These are phyloP conservation scores for Trichothecium sympodiale DNA, from an alignment of 2,329 filamentous ascomycete genomes.

Conservation along the genomic window DNA sequence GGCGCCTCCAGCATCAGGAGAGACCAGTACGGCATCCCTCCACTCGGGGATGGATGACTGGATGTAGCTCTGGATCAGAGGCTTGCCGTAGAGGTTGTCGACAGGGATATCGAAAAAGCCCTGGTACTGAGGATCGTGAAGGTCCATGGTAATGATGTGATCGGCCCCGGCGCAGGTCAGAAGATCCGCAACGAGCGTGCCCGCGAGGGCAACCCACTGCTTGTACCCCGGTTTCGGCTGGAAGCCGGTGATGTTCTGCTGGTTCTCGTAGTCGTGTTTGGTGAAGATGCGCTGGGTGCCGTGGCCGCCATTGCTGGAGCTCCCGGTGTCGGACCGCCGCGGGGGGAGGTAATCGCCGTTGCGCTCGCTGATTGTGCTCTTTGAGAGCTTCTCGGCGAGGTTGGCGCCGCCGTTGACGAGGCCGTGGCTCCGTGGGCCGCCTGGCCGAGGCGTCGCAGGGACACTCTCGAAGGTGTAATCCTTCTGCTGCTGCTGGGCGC, in stretches of 20 bases:
- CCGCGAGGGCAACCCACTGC: constrained; percentile 96
- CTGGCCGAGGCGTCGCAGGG: constrained; percentile 72
- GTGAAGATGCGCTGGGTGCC: constrained; percentile 41
- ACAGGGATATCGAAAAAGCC: constrained; percentile 98
- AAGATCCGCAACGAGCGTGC: constrained; percentile 86
- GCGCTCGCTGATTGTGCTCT: constrained; percentile 42
- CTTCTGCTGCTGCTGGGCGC: constrained; percentile 22
- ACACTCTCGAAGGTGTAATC: constrained; percentile 88
- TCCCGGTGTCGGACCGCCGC: constrained; percentile 21
- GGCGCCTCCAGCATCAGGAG: constrained; percentile 89
- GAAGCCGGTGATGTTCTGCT: constrained; percentile 43
- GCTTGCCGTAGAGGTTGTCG: constrained; percentile 87
- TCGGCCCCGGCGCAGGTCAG: constrained; percentile 92
- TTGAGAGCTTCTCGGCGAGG: constrained; percentile 63
- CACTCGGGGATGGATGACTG: constrained; percentile 76
- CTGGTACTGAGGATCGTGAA: constrained; percentile 94
- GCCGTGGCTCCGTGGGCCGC: constrained; percentile 53
- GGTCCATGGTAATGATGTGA: constrained; percentile 95
- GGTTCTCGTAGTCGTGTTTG: constrained; percentile 55
- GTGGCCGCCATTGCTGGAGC: constrained; percentile 19
- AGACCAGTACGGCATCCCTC: constrained; percentile 83
- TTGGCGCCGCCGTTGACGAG: constrained; percentile 55
- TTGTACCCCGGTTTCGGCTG: constrained; percentile 88
- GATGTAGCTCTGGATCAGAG: constrained; percentile 59
- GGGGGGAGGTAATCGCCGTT: constrained; percentile 22